Evolutionary conservation across 2,329 filamentous ascomycete species (phyloP), one percentile per base, ranked within the genome.

Genomic region (Stemphylium lycopersici): DNA sequence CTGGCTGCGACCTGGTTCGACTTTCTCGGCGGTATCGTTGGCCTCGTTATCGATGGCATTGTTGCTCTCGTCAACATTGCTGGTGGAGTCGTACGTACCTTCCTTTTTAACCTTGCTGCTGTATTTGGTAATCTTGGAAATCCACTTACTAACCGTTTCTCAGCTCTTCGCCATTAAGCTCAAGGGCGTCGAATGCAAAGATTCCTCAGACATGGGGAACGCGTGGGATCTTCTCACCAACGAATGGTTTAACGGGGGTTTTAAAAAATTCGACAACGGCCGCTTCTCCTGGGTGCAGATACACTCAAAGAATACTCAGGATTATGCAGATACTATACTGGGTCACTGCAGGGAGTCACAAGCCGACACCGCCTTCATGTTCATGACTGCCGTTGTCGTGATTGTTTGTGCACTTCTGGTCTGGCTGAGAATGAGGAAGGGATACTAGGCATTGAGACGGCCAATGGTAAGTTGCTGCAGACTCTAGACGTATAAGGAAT

Each of bases 291-390:
- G 36, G 38, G 13, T 43, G 2, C 13, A 16, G 15, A 6, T 24
- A 22, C 24, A 48, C 20, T 1, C 10, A 15, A 18, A 31, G 4
- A 42, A 38, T 29, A 2, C 16, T 5, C 32, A 36, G 1, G 45
- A 58, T 15, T 4, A 2, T 8, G 3, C 2, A 4, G 20, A 41
- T 15, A 40, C 37, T 12, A 13, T 66, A 22, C 3, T 55, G 6
- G 52, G 52, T 4, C 60, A 61, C 15, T 71, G 68, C 47, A 63
- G 44, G 41, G 48, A 60, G 41, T 56, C 48, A 33, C 54, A 64
- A 40, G 68, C 69, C 4, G 67, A 69, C 15, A 38, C 61, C 2
- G 68, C 58, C 1, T 69, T 72, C 34, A 68, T 71, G 66, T 67
- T 68, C 22, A 7, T 69, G 15, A 61, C 57, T 1, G 58, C 59